These are phyloP conservation scores for Prunus padus DNA, from an alignment of 306 rosid species.

Conservation along the genomic window DNA sequence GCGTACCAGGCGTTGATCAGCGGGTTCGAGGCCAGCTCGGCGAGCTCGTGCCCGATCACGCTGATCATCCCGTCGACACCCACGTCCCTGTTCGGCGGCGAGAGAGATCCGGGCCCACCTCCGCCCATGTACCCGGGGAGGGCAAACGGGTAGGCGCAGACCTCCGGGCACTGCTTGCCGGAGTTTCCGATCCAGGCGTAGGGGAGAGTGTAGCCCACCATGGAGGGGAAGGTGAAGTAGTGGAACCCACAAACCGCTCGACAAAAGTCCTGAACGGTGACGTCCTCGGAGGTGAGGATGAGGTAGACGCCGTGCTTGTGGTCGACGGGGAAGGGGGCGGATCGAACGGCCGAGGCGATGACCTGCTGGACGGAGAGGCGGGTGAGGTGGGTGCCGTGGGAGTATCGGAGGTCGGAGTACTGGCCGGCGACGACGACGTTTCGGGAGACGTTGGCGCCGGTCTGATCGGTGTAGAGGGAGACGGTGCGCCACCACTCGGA, in stretches of 20 bases:
- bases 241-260: constrained; percentile 95
- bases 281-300: constrained; percentile 60
- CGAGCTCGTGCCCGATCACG: constrained; percentile 57
- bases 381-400: constrained; percentile 61
- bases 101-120: constrained; percentile 57
- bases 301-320: constrained; percentile 81
- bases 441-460: constrained; percentile 80
- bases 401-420: constrained; percentile 50
- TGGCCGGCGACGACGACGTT: constrained; percentile 67
- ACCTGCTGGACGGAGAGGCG: constrained; percentile 75
- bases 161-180: constrained; percentile 85
- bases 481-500: constrained; percentile 85
- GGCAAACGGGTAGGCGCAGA: constrained; percentile 90
- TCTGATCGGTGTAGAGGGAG: constrained; percentile 84
- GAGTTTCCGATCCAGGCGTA: constrained; percentile 97
- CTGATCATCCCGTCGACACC: constrained; percentile 66
- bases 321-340: constrained; percentile 78
- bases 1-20: constrained; percentile 91
- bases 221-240: constrained; percentile 86
- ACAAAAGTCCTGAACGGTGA: constrained; percentile 77
- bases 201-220: constrained; percentile 81
- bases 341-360: constrained; percentile 58
- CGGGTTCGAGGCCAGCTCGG: constrained; percentile 56
- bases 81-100: constrained; percentile 51
- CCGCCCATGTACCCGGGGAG: constrained; percentile 77